These are phyloP conservation scores for Cytospora schulzeri DNA, from an alignment of 2,329 filamentous ascomycete species.

Conservation along the genomic window DNA sequence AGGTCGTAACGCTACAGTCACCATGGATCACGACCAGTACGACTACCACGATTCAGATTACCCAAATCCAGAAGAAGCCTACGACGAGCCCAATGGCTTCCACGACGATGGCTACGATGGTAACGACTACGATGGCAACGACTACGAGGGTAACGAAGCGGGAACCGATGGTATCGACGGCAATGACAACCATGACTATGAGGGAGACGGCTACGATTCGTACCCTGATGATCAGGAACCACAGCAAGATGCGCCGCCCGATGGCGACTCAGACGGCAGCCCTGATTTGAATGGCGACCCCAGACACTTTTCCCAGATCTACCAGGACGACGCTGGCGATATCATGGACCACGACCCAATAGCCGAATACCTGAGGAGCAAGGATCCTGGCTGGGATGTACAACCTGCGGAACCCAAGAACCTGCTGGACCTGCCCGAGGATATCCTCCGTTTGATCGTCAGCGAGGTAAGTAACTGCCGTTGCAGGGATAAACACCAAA, in stretches of 20 bases:
- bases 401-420: slow-evolving; percentile 59
- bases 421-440: slow-evolving; percentile 75
- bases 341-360: slow-evolving; percentile 23
- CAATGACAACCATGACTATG: slow-evolving; percentile 4
- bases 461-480: slow-evolving; percentile 62
- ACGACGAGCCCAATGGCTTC: slow-evolving; percentile 14
- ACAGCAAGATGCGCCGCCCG: not conserved
- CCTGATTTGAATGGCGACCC: slow-evolving; percentile 17
- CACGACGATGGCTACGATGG: slow-evolving; percentile 17
- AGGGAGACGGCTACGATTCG: slow-evolving; percentile 13
- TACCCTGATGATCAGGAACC: slow-evolving; percentile 20
- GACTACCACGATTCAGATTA: slow-evolving; percentile 15
- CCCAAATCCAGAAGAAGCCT: slow-evolving; percentile 16
- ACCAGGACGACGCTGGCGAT: slow-evolving; percentile 20
- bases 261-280: slow-evolving; percentile 10
- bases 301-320: slow-evolving; percentile 26
- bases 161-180: not conserved
- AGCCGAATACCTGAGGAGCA: slow-evolving; percentile 53
- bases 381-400: slow-evolving; percentile 69
- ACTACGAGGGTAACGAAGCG: slow-evolving; percentile 7
- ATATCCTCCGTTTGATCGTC: slow-evolving; percentile 76
- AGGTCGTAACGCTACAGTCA: slow-evolving; percentile 5
- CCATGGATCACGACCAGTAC: slow-evolving; percentile 22
- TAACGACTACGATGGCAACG: slow-evolving; percentile 17
- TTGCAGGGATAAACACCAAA: not conserved